A percentile compares a stretch with the other conserved stretches of the same genome.
Evolutionary conservation across 129 eudicot genomes (phyloP).

Genomic region (Flaveria brownii): DNA sequence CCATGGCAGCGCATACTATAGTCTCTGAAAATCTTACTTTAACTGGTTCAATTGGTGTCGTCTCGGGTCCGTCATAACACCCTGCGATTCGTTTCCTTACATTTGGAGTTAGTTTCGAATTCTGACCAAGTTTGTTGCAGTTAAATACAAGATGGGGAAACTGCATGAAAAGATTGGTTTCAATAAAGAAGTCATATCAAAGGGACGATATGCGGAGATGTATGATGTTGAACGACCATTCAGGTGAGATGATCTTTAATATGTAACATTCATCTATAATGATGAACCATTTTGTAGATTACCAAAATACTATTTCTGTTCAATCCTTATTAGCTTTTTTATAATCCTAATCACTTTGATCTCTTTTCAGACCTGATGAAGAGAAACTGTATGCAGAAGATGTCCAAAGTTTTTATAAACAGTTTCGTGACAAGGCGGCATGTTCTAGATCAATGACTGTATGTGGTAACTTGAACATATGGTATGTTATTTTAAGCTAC

Average conservation of each 20-base stretch:
- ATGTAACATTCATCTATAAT: not conserved
- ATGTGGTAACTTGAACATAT: slow-evolving; percentile 24
- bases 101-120: not conserved
- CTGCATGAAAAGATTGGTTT: slow-evolving; percentile 82
- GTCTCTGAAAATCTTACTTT: slow-evolving; percentile 71
- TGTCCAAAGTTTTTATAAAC: slow-evolving; percentile 58
- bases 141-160: slow-evolving; percentile 62
- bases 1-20: slow-evolving; percentile 77
- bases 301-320: not conserved
- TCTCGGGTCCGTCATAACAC: slow-evolving; percentile 45
- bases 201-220: slow-evolving; percentile 80
- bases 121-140: slow-evolving; percentile 33
- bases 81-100: not conserved
- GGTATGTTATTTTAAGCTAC: not conserved
- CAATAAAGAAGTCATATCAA: slow-evolving; percentile 84
- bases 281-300: not conserved
- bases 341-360: not conserved
- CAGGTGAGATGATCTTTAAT: slow-evolving; percentile 44
- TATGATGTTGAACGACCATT: slow-evolving; percentile 73
- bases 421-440: slow-evolving; percentile 85
- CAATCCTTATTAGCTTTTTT: not conserved
- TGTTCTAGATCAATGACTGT: slow-evolving; percentile 85
- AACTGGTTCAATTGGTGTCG: slow-evolving; percentile 91
- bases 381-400: slow-evolving; percentile 72
- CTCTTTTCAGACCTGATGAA: slow-evolving; percentile 70